Evolutionary conservation across 768 basidiomycete genomes (phyloP).

Genomic region (Suillus brevipes): DNA sequence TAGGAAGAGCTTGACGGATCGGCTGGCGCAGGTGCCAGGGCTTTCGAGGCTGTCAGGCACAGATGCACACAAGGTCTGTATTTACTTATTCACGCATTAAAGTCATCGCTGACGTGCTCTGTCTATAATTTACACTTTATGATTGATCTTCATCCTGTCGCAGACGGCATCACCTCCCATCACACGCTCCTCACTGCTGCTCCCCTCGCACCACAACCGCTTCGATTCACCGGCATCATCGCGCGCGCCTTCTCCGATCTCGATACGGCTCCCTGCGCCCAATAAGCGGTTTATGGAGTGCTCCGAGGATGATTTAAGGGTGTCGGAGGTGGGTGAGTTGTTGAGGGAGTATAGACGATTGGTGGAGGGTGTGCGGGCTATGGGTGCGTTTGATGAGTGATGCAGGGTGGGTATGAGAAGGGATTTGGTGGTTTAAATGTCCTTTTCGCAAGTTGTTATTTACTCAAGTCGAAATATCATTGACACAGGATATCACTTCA

Average conservation of each 20-base stretch:
- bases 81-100: slow-evolving; percentile 2
- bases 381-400: slow-evolving; percentile 44
- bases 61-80: slow-evolving; percentile 32
- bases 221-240: slow-evolving; percentile 40
- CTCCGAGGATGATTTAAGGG: slow-evolving; percentile 69
- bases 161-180: slow-evolving; percentile 36
- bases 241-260: slow-evolving; percentile 39
- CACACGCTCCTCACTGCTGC: slow-evolving; percentile 43
- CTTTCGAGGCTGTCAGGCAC: slow-evolving; percentile 44
- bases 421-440: background rate
- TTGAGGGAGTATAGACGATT: slow-evolving; percentile 80
- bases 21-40: slow-evolving; percentile 77
- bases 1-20: slow-evolving; percentile 77
- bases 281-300: slow-evolving; percentile 72
- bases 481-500: background rate
- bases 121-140: background rate
- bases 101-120: background rate
- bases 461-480: background rate
- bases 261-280: slow-evolving; percentile 56
- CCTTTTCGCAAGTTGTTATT: background rate
- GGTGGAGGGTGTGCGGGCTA: slow-evolving; percentile 62
- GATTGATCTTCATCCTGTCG: background rate
- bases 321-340: slow-evolving; percentile 80
- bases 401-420: background rate
- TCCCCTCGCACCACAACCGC: slow-evolving; percentile 23